These are phyloP conservation scores for Fusarium duplospermum DNA, from an alignment of 2,329 filamentous ascomycete genomes.

Conservation along the genomic window DNA sequence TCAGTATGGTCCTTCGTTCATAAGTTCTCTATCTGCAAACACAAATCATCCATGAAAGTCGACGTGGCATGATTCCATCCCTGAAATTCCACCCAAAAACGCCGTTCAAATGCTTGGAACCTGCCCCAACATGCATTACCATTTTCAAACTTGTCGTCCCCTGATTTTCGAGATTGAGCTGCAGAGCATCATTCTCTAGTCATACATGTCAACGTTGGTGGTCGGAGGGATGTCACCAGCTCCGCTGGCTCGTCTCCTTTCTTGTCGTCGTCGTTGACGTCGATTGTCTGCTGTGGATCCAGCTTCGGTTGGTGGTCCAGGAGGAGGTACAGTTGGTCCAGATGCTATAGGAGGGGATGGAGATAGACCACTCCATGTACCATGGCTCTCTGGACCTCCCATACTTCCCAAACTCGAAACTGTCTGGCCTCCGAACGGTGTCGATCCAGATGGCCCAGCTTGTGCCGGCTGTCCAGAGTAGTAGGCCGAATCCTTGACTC, in stretches of 20 bases:
- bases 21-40: constrained; percentile 36
- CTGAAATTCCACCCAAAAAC: constrained; percentile 40
- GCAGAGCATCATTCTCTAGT: constrained; percentile 8
- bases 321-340: constrained; percentile 39
- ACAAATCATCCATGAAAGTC: constrained; percentile 15
- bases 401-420: constrained; percentile 61
- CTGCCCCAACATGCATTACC: constrained; percentile 18
- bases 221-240: constrained; percentile 36
- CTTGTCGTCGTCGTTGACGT: constrained; percentile 66
- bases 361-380: constrained; percentile 66
- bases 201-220: constrained; percentile 35
- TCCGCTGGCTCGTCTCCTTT: constrained; percentile 59
- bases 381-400: constrained; percentile 60
- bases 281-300: constrained; percentile 62
- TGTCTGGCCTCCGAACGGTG: constrained; percentile 53
- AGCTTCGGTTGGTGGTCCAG: constrained; percentile 49
- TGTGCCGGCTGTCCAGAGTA: constrained; percentile 63
- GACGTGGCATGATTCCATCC: constrained; percentile 35
- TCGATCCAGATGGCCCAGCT: constrained; percentile 52
- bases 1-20: constrained; percentile 36
- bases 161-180: neutral
- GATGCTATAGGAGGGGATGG: constrained; percentile 48
- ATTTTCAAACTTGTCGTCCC: constrained; percentile 12
- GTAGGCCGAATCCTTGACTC: constrained; percentile 71
- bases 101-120: constrained; percentile 33